These are phyloP conservation scores for Apophysomyces sp. DNA, from an alignment of 371 early-diverging fungal species.

Conservation along the genomic window DNA sequence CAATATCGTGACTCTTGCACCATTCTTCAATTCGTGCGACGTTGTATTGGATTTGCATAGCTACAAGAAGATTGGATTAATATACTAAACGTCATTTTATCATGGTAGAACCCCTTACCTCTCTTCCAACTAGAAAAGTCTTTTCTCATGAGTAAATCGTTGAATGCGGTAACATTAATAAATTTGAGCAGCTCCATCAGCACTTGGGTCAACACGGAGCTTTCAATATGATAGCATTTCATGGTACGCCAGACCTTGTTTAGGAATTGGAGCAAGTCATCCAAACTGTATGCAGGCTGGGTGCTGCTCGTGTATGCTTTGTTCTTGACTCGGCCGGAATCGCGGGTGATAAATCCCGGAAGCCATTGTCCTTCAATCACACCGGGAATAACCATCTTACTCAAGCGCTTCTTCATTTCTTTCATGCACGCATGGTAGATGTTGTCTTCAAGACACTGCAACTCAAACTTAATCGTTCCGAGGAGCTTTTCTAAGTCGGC, in stretches of 20 bases:
- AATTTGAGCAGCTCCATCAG: conserved; percentile 85
- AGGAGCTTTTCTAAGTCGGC: conserved; percentile 51
- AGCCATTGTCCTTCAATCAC: conserved; percentile 88
- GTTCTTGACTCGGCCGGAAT: conserved; percentile 79
- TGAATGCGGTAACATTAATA: conserved; percentile 88
- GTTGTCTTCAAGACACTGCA: conserved; percentile 61
- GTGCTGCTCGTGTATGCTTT: conserved; percentile 65
- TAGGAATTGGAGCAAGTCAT: conserved; percentile 85
- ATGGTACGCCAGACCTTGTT: conserved; percentile 86
- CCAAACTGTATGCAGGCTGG: conserved; percentile 76
- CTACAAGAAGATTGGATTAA: conserved; percentile 3
- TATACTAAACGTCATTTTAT: not conserved
- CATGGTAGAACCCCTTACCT: conserved; percentile 27
- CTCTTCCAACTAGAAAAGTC: conserved; percentile 86
- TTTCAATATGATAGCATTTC: conserved; percentile 92
- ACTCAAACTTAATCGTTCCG: conserved; percentile 51
- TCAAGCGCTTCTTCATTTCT: conserved; percentile 86
- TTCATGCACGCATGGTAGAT: conserved; percentile 83
- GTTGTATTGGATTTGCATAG: conserved; percentile 98
- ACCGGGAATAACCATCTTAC: conserved; percentile 89
- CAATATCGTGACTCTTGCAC: conserved; percentile 91
- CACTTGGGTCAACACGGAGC: conserved; percentile 68
- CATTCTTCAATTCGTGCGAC: conserved; percentile 95
- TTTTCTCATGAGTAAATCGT: conserved; percentile 86
- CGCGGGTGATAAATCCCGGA: conserved; percentile 85